A percentile compares a stretch with the other conserved stretches of the same genome.
Evolutionary conservation across 176 grass and related monocot species (phyloP).

Genomic region (Olyra latifolia): DNA sequence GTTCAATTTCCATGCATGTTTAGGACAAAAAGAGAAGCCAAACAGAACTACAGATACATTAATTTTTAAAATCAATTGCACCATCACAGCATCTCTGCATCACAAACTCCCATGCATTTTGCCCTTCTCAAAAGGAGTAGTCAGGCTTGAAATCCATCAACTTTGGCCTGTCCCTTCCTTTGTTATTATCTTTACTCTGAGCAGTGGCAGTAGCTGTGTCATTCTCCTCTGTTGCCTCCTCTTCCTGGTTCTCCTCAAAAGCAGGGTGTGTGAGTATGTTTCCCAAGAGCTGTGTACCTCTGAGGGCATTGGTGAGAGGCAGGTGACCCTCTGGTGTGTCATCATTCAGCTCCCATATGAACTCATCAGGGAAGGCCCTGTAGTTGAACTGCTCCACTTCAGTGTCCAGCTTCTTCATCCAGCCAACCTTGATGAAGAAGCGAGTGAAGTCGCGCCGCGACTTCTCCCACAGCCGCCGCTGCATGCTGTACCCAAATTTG

Average conservation of each 20-base stretch:
- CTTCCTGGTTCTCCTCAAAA: constrained; percentile 52
- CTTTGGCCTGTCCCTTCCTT: constrained; percentile 48
- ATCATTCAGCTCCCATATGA: constrained; percentile 85
- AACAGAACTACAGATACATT: constrained; percentile 49
- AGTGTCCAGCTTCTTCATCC: constrained; percentile 98
- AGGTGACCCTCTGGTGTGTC: constrained; percentile 86
- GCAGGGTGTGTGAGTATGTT: constrained; percentile 76
- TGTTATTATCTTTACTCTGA: constrained; percentile 44
- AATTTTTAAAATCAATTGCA: constrained; percentile 47
- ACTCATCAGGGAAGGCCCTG: constrained; percentile 82
- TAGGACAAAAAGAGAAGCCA: constrained; percentile 32
- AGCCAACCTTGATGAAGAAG: constrained; percentile 80
- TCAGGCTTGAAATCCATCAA: constrained; percentile 61
- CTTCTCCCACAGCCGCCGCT: constrained; percentile 85
- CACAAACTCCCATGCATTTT: constrained; percentile 25
- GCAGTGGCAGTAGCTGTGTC: not conserved
- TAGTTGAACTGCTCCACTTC: constrained; percentile 91
- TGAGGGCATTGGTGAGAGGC: constrained; percentile 88
- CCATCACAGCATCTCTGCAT: constrained; percentile 42
- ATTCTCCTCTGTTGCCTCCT: constrained; percentile 24
- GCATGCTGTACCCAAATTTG: constrained; percentile 83
- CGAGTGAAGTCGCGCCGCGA: constrained; percentile 70
- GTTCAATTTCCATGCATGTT: constrained; percentile 48
- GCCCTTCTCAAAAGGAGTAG: constrained; percentile 74
- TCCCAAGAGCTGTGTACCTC: constrained; percentile 79